Conservation (phyloP, 129 eudicot species). For the Helianthus tuberosus region DNA sequence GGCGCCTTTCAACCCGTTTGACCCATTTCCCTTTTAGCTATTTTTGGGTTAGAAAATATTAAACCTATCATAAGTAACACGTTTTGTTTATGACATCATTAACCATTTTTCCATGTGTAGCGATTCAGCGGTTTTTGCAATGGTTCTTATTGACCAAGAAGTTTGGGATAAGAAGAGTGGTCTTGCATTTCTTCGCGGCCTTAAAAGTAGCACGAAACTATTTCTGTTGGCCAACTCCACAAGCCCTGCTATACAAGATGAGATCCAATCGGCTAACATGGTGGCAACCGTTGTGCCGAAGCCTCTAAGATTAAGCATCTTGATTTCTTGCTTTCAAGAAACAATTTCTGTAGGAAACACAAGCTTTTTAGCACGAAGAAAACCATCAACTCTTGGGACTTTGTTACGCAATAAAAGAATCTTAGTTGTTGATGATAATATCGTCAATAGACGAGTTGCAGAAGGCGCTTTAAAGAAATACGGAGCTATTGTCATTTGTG, state of each 20-base stretch:
- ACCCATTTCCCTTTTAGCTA: background rate
- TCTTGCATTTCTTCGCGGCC: slow-evolving; percentile 32
- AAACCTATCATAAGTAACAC: background rate
- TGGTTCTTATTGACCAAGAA: slow-evolving; percentile 78
- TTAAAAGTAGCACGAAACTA: slow-evolving; percentile 46
- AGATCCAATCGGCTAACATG: slow-evolving; percentile 52
- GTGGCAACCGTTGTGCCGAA: slow-evolving; percentile 55
- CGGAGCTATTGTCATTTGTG: slow-evolving; percentile 82
- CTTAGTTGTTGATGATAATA: slow-evolving; percentile 91
- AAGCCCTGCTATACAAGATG: slow-evolving; percentile 36
- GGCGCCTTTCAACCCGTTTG: slow-evolving; percentile 11
- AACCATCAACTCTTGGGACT: slow-evolving; percentile 53
- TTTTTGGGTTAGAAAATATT: no score
- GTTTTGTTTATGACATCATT: slow-evolving; percentile 5
- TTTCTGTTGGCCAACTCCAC: slow-evolving; percentile 48
- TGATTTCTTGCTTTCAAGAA: slow-evolving; percentile 63
- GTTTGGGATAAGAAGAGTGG: slow-evolving; percentile 53
- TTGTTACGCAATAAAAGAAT: slow-evolving; percentile 57
- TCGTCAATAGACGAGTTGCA: slow-evolving; percentile 84
- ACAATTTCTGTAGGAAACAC: slow-evolving; percentile 45
- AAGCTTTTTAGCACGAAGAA: slow-evolving; percentile 37
- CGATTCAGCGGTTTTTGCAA: slow-evolving; percentile 41
- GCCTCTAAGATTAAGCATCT: slow-evolving; percentile 66
- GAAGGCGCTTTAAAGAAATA: slow-evolving; percentile 92
- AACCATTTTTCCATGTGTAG: slow-evolving; percentile 29